Evolutionary conservation across 495 filamentous ascomycete species (phyloP), one percentile per base, ranked within the genome.

Genomic region (Penicillium ochrochloron): DNA sequence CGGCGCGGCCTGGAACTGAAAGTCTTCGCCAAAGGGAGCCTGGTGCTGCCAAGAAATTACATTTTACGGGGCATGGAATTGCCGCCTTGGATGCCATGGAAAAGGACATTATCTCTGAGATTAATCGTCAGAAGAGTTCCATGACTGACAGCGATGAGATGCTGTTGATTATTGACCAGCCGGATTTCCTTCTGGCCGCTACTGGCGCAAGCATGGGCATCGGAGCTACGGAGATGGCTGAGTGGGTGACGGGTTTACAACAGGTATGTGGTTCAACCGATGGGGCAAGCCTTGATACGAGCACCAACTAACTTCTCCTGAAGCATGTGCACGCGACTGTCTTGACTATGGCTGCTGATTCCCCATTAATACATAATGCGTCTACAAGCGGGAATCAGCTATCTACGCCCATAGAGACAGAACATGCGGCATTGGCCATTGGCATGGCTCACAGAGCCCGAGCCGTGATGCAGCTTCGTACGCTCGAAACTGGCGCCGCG

Each of bases 401-500:
- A 77, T 82, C 70, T 65, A 89, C 92, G n/a, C 82, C 87, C 4
- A 72, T 95, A 35, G 80, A 82, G 60, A 75, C 82, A 41, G 83
- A 89, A 56, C 89, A 93, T 74, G 84, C 90, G 10, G 82, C 87
- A 34, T 87, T 96, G 55, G 80, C 88, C 44, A 74, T 91, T 60
- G 83, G 82, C 3, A 66, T 91, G 68, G 90, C 89, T n/a, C 92
- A 97, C 75, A 80, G 87, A 69, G 92, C 95, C 11, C 70, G 81
- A 10, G 82, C 84, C 61, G 80, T 91, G 1, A 82, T 94, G 72
- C 87, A 91, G 64, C 75, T 94, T 31, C 82, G 92, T 51, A 82
- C 85, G 63, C 75, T 98, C 62, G 92, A 94, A 68, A 96, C 92
- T 0, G 94, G 94, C 1, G 84, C 87, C 17, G 95, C 94, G 57